Conservation (phyloP, 768 basidiomycete genomes). For the Russula vinacea region DNA sequence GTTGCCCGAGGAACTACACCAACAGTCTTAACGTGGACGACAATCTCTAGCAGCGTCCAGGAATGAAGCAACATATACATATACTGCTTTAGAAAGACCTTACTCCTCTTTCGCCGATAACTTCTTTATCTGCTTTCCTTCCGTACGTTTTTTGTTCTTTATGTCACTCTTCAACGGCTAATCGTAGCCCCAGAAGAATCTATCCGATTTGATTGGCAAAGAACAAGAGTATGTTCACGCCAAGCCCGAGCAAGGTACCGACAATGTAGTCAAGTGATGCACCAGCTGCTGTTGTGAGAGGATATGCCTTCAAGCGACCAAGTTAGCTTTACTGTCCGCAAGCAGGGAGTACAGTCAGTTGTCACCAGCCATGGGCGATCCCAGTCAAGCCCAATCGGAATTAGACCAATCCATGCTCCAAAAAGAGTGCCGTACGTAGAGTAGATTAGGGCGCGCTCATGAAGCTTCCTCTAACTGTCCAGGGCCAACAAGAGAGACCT, state of each 20-base stretch:
- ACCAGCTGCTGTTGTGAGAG: slow-evolving; percentile 72
- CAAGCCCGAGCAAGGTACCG: slow-evolving; percentile 55
- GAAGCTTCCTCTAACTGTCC: slow-evolving; percentile 50
- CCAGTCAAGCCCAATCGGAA: slow-evolving; percentile 94
- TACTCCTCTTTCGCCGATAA: slow-evolving; percentile 8
- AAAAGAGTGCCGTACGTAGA: slow-evolving; percentile 67
- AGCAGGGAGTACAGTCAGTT: neutral
- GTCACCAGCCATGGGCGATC: slow-evolving; percentile 93
- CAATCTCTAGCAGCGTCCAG: too few relatives aligned
- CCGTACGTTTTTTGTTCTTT: slow-evolving; percentile 14
- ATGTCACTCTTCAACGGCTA: neutral
- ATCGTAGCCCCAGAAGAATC: neutral
- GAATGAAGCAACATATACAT: neutral
- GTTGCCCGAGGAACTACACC: too few relatives aligned
- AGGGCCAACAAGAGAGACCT: neutral
- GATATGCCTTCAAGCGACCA: slow-evolving; percentile 60
- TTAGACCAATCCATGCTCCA: slow-evolving; percentile 80
- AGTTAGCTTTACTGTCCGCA: slow-evolving; percentile 21
- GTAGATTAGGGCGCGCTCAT: slow-evolving; percentile 78
- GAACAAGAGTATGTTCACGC: slow-evolving; percentile 39
- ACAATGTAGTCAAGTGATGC: slow-evolving; percentile 65
- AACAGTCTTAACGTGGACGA: too few relatives aligned
- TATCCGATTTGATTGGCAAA: slow-evolving; percentile 31
- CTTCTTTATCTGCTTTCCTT: slow-evolving; percentile 17
- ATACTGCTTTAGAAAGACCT: neutral